Conservation (phyloP, 139 green algal species). For the Astrephomene gubernaculifera region DNA sequence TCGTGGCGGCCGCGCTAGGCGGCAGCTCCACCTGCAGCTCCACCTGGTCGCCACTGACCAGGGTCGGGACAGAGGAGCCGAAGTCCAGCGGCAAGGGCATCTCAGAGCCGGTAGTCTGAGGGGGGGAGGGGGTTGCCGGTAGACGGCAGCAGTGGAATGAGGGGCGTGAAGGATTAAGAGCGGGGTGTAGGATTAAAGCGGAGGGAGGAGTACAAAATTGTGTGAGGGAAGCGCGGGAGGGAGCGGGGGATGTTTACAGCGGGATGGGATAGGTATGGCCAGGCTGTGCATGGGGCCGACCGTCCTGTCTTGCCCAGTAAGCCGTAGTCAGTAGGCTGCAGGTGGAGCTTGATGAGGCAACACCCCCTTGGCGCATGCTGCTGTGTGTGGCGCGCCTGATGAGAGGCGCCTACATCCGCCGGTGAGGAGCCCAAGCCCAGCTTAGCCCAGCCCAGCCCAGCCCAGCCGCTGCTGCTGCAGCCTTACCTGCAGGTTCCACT, state of each 20-base stretch:
- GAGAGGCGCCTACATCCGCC: neutral
- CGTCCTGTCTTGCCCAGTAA: neutral
- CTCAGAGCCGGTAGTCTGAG: no score
- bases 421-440: neutral
- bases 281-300: no score
- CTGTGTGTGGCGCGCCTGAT: neutral
- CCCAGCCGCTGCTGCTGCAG: neutral
- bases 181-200: neutral
- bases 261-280: neutral
- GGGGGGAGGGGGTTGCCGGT: neutral
- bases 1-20: neutral
- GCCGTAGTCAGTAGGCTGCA: neutral
- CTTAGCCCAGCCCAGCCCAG: neutral
- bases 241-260: neutral
- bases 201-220: no score
- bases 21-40: neutral
- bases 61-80: neutral
- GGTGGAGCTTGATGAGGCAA: neutral
- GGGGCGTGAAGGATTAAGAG: neutral
- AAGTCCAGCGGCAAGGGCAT: neutral
- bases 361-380: neutral
- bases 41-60: neutral
- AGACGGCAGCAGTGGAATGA: no score
- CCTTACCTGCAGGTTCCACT: neutral
- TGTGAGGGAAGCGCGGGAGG: neutral